Conservation (phyloP, 441 rosid species). For the Melastoma candidum region DNA sequence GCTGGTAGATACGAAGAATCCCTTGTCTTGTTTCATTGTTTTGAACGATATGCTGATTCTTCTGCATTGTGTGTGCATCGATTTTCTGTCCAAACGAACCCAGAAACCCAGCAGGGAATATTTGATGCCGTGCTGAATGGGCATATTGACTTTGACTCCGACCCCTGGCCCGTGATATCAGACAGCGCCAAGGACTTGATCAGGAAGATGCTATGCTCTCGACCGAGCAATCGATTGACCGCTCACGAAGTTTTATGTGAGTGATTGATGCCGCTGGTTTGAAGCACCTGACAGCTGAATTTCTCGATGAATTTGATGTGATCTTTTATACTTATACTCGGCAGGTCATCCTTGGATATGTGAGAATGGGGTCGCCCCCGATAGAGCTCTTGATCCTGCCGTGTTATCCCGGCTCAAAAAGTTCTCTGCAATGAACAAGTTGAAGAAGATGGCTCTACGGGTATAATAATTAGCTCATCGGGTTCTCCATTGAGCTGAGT, state of each 20-base stretch:
- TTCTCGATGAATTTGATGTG: neutral
- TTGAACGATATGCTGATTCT: neutral
- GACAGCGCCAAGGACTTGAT: conserved; percentile 77
- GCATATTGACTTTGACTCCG: conserved; percentile 63
- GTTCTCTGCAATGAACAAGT: conserved; percentile 83
- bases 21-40: conserved; percentile 4
- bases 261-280: conserved; percentile 12
- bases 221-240: conserved; percentile 59
- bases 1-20: conserved; percentile 28
- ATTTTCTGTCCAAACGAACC: conserved; percentile 1
- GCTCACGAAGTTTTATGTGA: conserved; percentile 86
- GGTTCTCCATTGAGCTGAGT: neutral
- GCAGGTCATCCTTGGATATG: conserved; percentile 72
- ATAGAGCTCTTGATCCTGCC: conserved; percentile 53
- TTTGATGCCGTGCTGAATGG: conserved; percentile 72
- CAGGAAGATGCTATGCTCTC: conserved; percentile 66
- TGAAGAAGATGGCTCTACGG: conserved; percentile 83
- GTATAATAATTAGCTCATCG: conserved; percentile 19
- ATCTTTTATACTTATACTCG: conserved; percentile 4
- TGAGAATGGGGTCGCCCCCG: conserved; percentile 49
- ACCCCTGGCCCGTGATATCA: conserved; percentile 82
- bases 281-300: neutral
- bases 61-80: neutral
- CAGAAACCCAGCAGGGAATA: conserved; percentile 87
- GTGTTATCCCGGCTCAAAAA: conserved; percentile 60